A percentile compares a stretch with the other conserved stretches of the same genome.
These are phyloP conservation scores for Hypomyces rosellus DNA, from an alignment of 2,329 filamentous ascomycete species.

Conservation along the genomic window DNA sequence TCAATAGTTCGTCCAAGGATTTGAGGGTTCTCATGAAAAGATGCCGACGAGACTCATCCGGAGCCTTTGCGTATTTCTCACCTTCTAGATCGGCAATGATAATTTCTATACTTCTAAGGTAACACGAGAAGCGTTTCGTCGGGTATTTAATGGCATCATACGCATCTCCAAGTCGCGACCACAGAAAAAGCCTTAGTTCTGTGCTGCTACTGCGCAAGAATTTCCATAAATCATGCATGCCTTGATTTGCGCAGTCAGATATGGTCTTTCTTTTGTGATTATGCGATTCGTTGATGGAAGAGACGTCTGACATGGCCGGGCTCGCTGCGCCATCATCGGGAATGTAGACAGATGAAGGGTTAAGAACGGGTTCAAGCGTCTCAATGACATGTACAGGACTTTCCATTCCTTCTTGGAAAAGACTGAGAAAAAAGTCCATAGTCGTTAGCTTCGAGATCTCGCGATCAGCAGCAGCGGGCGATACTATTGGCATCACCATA, in stretches of 20 bases:
- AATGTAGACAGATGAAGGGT: constrained; percentile 55
- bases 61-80: constrained; percentile 57
- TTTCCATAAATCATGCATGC: constrained; percentile 71
- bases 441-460: constrained; percentile 90
- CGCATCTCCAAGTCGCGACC: constrained; percentile 84
- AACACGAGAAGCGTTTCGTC: constrained; percentile 84
- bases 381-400: constrained; percentile 84
- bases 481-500: constrained; percentile 80
- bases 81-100: constrained; percentile 57
- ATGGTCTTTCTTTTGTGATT: constrained; percentile 32
- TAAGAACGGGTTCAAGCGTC: constrained; percentile 84
- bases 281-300: constrained; percentile 6
- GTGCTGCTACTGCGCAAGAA: constrained; percentile 79
- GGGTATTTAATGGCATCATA: constrained; percentile 79
- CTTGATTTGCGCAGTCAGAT: constrained; percentile 46
- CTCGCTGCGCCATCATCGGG: constrained; percentile 10
- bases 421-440: constrained; percentile 88
- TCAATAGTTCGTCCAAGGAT: constrained; percentile 69
- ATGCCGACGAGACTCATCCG: constrained; percentile 59
- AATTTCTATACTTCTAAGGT: constrained; percentile 78
- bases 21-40: constrained; percentile 71
- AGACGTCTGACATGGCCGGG: constrained; percentile 13
- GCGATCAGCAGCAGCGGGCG: constrained; percentile 72
- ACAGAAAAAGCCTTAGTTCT: constrained; percentile 78
- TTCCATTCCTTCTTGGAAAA: constrained; percentile 77